Percentiles rank a stretch among this genome's conserved stretches.
These are phyloP conservation scores for Scenedesmus sp. DNA, from an alignment of 163 green algal species.

Conservation along the genomic window DNA sequence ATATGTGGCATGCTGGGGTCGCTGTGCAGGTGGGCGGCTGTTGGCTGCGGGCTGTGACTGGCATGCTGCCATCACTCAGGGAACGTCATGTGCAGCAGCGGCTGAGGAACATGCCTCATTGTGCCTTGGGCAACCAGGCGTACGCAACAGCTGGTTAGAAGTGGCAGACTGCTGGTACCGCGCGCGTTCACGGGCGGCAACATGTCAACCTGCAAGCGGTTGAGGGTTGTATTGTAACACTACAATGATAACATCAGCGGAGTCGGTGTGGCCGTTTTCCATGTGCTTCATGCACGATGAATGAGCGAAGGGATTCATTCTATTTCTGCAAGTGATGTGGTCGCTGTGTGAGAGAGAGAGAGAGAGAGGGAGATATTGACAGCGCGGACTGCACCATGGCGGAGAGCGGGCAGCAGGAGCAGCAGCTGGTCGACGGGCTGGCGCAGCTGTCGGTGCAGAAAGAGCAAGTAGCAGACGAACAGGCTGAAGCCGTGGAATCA, in stretches of 20 bases:
- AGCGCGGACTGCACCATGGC: background rate
- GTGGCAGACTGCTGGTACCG: too few relatives aligned
- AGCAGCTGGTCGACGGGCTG: slow-evolving; percentile 12
- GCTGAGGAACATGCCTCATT: too few relatives aligned
- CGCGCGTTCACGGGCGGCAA: background rate
- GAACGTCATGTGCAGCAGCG: too few relatives aligned
- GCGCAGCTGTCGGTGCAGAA: background rate
- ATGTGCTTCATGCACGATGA: too few relatives aligned
- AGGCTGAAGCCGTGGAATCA: background rate
- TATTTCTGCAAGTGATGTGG: too few relatives aligned
- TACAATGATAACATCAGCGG: background rate
- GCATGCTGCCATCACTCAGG: too few relatives aligned
- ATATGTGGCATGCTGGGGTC: too few relatives aligned
- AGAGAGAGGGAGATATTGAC: background rate
- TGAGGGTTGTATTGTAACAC: slow-evolving; percentile 1
- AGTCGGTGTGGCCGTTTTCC: background rate
- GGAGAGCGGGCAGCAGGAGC: background rate
- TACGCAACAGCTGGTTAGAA: too few relatives aligned
- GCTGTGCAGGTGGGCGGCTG: too few relatives aligned
- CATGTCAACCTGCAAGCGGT: background rate
- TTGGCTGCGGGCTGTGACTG: too few relatives aligned
- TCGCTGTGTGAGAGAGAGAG: background rate
- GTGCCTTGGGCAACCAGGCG: too few relatives aligned
- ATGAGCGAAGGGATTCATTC: too few relatives aligned
- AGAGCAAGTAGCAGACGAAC: background rate